Percentiles rank a stretch among this genome's conserved stretches.
Conservation (phyloP, 2,329 filamentous ascomycete genomes). For the Drechslera avenae region DNA sequence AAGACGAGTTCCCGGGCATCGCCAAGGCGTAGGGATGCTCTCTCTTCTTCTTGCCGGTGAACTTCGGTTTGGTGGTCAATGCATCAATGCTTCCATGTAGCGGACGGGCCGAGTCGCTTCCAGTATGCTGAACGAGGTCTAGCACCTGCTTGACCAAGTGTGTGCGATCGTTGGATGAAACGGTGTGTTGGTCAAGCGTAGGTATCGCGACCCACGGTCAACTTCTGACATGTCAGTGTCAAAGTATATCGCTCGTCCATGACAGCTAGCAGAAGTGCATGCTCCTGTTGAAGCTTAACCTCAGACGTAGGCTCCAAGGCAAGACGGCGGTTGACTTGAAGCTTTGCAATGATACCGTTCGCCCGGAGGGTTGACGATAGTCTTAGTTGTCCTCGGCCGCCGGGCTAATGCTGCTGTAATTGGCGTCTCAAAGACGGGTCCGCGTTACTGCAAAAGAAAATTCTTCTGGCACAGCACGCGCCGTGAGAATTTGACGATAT, state of each 20-base stretch:
- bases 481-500: neutral
- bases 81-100: neutral
- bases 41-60: too few species aligned
- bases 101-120: neutral
- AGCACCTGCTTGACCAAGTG: slow-evolving; percentile 37
- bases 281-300: neutral
- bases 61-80: neutral
- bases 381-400: neutral
- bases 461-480: neutral
- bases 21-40: too few species aligned
- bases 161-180: slow-evolving; percentile 21
- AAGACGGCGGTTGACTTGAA: neutral
- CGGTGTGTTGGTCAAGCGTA: slow-evolving; percentile 23
- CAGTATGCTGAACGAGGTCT: neutral
- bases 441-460: neutral
- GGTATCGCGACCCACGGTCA: slow-evolving; percentile 20
- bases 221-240: slow-evolving; percentile 17
- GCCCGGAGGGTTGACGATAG: neutral
- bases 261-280: neutral
- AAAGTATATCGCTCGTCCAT: slow-evolving; percentile 13
- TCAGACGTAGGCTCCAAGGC: neutral
- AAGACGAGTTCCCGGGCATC: too few species aligned
- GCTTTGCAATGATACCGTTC: neutral
- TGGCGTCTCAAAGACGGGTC: neutral
- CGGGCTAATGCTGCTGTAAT: neutral